A percentile compares a stretch with the other conserved stretches of the same genome.
Conservation (phyloP, 2,329 filamentous ascomycete species). For the Claviceps fusiformis region DNA sequence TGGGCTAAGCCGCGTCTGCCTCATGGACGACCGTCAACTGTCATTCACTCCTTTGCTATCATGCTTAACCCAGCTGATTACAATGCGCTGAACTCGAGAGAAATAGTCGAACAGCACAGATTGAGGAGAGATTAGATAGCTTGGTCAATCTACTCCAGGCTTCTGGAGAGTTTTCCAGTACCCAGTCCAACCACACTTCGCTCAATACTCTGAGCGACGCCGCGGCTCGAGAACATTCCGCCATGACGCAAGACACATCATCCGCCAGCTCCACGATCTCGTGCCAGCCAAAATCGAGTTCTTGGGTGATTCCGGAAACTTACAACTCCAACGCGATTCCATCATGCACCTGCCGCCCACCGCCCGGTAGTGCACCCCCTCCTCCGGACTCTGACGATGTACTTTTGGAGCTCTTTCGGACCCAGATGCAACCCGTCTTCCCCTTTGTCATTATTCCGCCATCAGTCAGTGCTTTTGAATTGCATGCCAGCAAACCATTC, state of each 20-base stretch:
- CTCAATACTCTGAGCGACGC: conserved; percentile 16
- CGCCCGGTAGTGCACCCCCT: conserved; percentile 23
- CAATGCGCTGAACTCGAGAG: neutral
- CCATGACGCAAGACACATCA: conserved; percentile 13
- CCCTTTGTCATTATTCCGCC: conserved; percentile 34
- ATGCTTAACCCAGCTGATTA: neutral
- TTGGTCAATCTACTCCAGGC: conserved; percentile 34
- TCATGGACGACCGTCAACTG: neutral
- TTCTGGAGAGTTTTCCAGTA: conserved; percentile 21
- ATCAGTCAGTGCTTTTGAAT: conserved; percentile 19
- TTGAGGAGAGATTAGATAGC: conserved; percentile 35
- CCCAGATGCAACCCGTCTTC: conserved; percentile 27
- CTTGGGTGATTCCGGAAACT: conserved; percentile 22
- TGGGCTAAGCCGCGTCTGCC: neutral
- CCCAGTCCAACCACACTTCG: conserved; percentile 11
- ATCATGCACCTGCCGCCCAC: conserved; percentile 33
- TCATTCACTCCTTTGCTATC: neutral
- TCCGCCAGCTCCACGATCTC: conserved; percentile 8
- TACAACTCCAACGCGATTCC: conserved; percentile 34
- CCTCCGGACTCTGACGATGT: conserved; percentile 32
- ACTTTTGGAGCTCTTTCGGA: conserved; percentile 30
- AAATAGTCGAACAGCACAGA: conserved; percentile 32
- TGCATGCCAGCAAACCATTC: conserved; percentile 30
- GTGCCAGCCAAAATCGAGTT: conserved; percentile 7
- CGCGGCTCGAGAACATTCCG: conserved; percentile 13